These are phyloP conservation scores for Talaromyces wortmannii DNA, from an alignment of 495 filamentous ascomycete genomes.

Conservation along the genomic window DNA sequence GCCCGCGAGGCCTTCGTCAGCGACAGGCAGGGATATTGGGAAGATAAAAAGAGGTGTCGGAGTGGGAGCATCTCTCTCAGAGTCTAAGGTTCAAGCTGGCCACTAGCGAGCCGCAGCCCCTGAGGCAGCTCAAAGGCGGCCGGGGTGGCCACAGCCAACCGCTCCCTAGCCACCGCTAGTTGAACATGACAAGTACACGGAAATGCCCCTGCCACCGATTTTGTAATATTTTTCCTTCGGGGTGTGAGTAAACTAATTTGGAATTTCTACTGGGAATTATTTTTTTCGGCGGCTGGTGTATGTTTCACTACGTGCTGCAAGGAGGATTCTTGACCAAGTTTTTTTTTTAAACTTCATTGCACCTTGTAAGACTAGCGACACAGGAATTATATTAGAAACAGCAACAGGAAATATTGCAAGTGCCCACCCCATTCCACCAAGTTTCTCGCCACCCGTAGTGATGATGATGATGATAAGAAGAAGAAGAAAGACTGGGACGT, in stretches of 20 bases:
- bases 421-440: not conserved
- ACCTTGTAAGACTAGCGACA: not conserved
- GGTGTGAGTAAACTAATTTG: too few relatives aligned
- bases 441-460: not conserved
- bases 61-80: not conserved
- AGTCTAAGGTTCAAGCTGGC: constrained; percentile 7
- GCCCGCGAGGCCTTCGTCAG: not conserved
- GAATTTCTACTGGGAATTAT: too few relatives aligned
- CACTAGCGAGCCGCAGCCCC: constrained; percentile 36
- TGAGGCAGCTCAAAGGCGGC: constrained; percentile 14
- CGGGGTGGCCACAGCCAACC: not conserved
- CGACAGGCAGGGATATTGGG: not conserved
- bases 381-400: not conserved
- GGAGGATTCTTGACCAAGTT: not conserved
- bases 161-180: too few relatives aligned
- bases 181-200: too few relatives aligned
- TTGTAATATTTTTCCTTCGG: too few relatives aligned
- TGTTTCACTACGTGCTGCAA: not conserved
- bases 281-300: too few relatives aligned
- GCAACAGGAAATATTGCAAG: not conserved
- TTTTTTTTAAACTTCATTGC: not conserved
- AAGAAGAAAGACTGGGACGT: not conserved
- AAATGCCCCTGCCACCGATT: too few relatives aligned
- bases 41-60: not conserved
- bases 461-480: not conserved